phyloP scores from a whole-genome alignment of 2,329 filamentous ascomycete species.

The Atkinsonella hypoxylon region DNA sequence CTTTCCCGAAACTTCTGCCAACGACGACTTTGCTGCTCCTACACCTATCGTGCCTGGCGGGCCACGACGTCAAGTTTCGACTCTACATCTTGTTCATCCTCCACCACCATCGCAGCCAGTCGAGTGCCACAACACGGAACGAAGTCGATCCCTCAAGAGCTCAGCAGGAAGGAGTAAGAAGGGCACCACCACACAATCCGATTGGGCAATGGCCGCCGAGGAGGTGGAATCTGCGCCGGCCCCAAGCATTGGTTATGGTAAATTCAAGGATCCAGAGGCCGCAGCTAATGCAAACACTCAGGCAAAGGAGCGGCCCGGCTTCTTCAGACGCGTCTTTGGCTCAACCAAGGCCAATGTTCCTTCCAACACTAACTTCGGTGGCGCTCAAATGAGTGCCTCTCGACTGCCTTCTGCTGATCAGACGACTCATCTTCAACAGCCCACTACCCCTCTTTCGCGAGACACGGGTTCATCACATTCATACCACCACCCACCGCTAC shows the following conservation, averaged over 20 bases:
- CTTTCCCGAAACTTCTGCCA: slow-evolving; percentile 39
- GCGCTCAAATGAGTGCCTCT: slow-evolving; percentile 1
- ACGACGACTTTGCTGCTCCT: slow-evolving; percentile 65
- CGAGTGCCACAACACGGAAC: slow-evolving; percentile 31
- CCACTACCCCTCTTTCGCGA: slow-evolving; percentile 29
- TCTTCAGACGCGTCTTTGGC: slow-evolving; percentile 86
- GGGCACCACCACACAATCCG: slow-evolving; percentile 10
- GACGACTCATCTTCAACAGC: slow-evolving; percentile 21
- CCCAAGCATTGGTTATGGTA: slow-evolving; percentile 46
- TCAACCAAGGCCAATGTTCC: slow-evolving; percentile 43
- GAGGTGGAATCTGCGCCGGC: slow-evolving; percentile 44
- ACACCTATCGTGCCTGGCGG: slow-evolving; percentile 75
- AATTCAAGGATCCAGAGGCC: slow-evolving; percentile 42
- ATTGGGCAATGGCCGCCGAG: slow-evolving; percentile 18
- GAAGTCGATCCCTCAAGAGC: slow-evolving; percentile 41
- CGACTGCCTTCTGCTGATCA: slow-evolving; percentile 21
- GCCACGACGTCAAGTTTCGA: slow-evolving; percentile 42
- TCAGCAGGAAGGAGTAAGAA: slow-evolving; percentile 24
- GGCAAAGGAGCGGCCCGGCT: slow-evolving; percentile 64
- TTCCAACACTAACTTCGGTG: neutral
- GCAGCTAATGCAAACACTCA: slow-evolving; percentile 28
- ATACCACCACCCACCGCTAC: slow-evolving; percentile 43
- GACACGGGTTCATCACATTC: slow-evolving; percentile 32
- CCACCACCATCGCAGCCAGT: slow-evolving; percentile 28
- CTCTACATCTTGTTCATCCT: slow-evolving; percentile 20